Conservation (phyloP, 176 grass and related monocot genomes). For the Elymus sibiricus region DNA sequence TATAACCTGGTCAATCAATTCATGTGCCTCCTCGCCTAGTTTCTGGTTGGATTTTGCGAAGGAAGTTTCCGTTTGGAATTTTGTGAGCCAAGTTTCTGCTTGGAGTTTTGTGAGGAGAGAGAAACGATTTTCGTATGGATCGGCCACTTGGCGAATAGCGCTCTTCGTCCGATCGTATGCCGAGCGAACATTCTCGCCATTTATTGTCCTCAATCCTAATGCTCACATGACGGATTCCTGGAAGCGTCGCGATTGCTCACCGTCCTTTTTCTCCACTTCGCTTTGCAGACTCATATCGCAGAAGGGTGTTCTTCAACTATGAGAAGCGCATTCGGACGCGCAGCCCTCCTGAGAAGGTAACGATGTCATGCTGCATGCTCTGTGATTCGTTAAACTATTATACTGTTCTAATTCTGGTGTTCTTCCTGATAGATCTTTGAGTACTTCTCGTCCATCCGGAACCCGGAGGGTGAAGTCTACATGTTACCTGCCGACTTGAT, state of each 20-base stretch:
- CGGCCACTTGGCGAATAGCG: background rate
- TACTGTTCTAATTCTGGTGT: background rate
- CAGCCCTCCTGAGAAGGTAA: constrained; percentile 92
- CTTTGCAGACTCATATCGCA: constrained; percentile 64
- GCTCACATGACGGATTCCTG: background rate
- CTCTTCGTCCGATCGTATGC: background rate
- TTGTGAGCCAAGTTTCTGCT: background rate
- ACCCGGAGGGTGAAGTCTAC: constrained; percentile 56
- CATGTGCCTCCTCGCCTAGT: background rate
- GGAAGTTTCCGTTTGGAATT: background rate
- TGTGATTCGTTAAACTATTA: background rate
- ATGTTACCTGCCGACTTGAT: constrained; percentile 91
- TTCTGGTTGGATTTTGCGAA: background rate
- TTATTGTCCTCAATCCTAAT: background rate
- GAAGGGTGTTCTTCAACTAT: constrained; percentile 94
- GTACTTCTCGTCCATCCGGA: constrained; percentile 82
- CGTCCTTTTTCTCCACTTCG: background rate
- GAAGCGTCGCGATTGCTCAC: background rate
- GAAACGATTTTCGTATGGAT: background rate
- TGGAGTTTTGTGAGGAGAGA: background rate
- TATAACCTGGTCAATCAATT: background rate
- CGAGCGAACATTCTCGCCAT: background rate
- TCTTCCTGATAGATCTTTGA: constrained; percentile 75
- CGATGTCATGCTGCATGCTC: background rate
- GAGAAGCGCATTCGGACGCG: constrained; percentile 85